Base-by-base conservation (phyloP, 768 basidiomycete genomes). In the Brasilioporus rufonigricans region DNA sequence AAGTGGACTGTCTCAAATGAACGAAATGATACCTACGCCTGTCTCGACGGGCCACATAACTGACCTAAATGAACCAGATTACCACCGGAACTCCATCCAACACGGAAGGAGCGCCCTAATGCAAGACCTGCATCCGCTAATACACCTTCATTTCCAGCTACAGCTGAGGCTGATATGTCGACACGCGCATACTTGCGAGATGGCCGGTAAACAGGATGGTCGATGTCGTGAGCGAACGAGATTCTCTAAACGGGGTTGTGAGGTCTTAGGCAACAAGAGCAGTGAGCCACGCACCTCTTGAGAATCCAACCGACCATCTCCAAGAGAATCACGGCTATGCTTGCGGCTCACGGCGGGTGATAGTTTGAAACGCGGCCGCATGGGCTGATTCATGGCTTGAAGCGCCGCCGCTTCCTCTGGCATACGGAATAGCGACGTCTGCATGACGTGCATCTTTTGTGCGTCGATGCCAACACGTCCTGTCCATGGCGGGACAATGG, bases 361-460 rank as follows among this genome's bases (percentile, higher is more conserved):
- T 35, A 78, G 50, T 69, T 62, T 70, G 57, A 59, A 71, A 60
- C 66, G 72, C 19, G 70, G 57, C 16, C 71, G 71, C 39, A 69
- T 41, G 54, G 75, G 70, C 57, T 79, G 72, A 56, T 78, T 80
- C 60, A 82, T 62, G 32, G 80, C 81, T 59, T 78, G 80, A 52
- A 88, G 74, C 2, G 82, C 83, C 2, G 80, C 87, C 14, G 82
- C 85, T 63, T 88, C 86, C 66, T 90, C 87, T 14, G 86, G 86
- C 67, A 83, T 77, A 43, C 86, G 80, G 66, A 96, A 96, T 49
- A 96, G 73, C 32, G 89, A 87, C 0, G 89, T 85, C 64, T 96
- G 93, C 93, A 96, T 96, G 50, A 95, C 90, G 64, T 93, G 89
- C 79, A 94, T 84, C 72, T 86, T 87, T 69, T 91, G 90, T 14